phyloP scores from a whole-genome alignment of 1,139 yeast species.

The Magnusiomyces tetraspermus region DNA sequence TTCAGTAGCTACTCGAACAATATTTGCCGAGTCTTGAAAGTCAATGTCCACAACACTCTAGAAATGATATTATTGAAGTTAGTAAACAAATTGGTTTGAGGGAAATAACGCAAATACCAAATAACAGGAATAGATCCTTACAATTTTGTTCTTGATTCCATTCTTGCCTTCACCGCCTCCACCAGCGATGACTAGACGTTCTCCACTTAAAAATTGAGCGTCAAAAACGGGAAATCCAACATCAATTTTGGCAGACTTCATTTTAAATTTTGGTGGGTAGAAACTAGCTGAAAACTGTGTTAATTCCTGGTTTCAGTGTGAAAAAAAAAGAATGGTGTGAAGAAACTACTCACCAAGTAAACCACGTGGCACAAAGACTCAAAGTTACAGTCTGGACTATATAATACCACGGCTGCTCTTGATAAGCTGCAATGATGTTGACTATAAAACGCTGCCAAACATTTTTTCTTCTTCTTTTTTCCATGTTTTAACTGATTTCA shows the following conservation, averaged over 20 bases:
- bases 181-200: conserved; percentile 65
- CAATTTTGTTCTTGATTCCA: conserved; percentile 76
- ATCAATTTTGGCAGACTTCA: conserved; percentile 28
- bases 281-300: background rate
- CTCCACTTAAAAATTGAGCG: conserved; percentile 56
- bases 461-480: too few relatives aligned
- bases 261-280: too few relatives aligned
- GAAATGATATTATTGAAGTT: background rate
- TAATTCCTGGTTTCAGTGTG: background rate
- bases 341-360: too few relatives aligned
- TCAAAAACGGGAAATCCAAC: conserved; percentile 79
- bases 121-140: conserved; percentile 13
- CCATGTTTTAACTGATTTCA: too few relatives aligned
- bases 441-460: too few relatives aligned
- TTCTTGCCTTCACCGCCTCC: conserved; percentile 93
- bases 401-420: too few relatives aligned
- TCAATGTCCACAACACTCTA: conserved; percentile 19
- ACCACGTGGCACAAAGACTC: too few relatives aligned
- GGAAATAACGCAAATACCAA: background rate
- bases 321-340: too few relatives aligned
- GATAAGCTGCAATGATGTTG: too few relatives aligned
- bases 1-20: conserved; percentile 18
- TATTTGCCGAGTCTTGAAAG: conserved; percentile 4
- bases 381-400: too few relatives aligned
- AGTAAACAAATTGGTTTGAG: background rate